Base-by-base conservation (phyloP, 1,284 basidiomycete genomes). In the Ganoderma leucocontextum region DNA sequence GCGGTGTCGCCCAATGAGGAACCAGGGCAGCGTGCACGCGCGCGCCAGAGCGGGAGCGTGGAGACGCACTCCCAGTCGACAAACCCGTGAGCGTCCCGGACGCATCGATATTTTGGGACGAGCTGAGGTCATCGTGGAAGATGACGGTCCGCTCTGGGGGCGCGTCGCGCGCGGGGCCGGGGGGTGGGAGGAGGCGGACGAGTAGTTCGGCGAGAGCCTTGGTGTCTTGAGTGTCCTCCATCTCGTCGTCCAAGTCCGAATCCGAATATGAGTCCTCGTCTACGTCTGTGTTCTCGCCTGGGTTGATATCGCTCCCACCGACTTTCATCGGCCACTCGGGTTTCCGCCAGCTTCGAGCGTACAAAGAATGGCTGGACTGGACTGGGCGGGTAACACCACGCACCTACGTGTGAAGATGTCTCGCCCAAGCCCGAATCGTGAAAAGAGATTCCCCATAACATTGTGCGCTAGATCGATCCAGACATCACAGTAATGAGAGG, bases 1-100 rank as follows among this genome's bases (percentile, higher is more conserved):
- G 47, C 47, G 47, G 10, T 25, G 19, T 10, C 47, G 10, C 47
- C 47, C 47, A 10, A 49, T 9, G 47, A 49, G 47, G 47, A 49
- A 49, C 47, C 10, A 25, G 47, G 47, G 22, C 47, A 49, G 47
- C 22, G 47, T 49, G 47, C 22, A 49, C 47, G 47, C 47, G 22
- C 47, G 22, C 47, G 22, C n/a, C n/a, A 49, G 47, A 49, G 47
- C 47, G 47, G 47, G 22, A 49, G 47, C 9, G 47, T 22, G 10
- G 47, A 49, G 47, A 49, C 47, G 22, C 47, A 49, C 22, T 49
- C 47, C 47, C 47, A 49, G 47, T 49, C 47, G 47, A 49, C 47
- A 10, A 49, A 12, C 47, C 47, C 5, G 22, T 25, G 47, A 49
- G 22, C 47, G 47, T 5, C 22, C 47, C 47, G 10, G 47, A 49